Percentiles rank a stretch among this genome's conserved stretches.
Evolutionary conservation across 768 basidiomycete species (phyloP).

Genomic region (Leccinum subtestaceum): DNA sequence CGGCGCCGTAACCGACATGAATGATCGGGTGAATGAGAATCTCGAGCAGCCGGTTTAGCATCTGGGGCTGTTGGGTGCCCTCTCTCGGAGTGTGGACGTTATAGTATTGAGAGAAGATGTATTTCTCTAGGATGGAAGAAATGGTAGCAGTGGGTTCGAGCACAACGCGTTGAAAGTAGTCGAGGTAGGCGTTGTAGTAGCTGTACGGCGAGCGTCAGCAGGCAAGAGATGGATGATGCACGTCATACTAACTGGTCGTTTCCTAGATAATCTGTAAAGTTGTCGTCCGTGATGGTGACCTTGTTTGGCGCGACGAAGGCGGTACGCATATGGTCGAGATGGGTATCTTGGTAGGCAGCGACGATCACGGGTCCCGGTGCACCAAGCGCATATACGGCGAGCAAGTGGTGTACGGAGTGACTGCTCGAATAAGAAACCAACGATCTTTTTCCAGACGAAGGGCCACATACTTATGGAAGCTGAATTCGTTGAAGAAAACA

Average conservation of each 20-base stretch:
- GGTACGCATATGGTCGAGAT: constrained; percentile 38
- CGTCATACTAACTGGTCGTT: constrained; percentile 28
- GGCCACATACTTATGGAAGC: constrained; percentile 31
- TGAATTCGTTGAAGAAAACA: constrained; percentile 47
- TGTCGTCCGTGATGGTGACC: constrained; percentile 26
- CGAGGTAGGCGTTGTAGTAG: constrained; percentile 32
- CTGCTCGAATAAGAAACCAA: constrained; percentile 26
- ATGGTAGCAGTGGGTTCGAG: constrained; percentile 30
- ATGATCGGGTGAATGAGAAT: constrained; percentile 68
- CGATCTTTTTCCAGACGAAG: background rate
- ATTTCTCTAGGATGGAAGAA: constrained; percentile 53
- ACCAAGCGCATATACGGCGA: constrained; percentile 62
- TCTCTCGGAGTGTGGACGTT: constrained; percentile 38
- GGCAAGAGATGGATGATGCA: background rate
- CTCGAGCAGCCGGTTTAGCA: constrained; percentile 58
- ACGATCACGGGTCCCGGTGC: constrained; percentile 40
- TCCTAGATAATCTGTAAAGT: constrained; percentile 27
- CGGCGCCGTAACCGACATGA: constrained; percentile 59
- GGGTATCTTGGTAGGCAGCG: constrained; percentile 40
- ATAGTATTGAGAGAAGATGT: constrained; percentile 51
- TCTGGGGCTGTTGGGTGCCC: constrained; percentile 43
- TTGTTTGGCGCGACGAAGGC: constrained; percentile 29
- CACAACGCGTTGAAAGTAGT: constrained; percentile 31
- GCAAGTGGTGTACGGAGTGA: constrained; percentile 55
- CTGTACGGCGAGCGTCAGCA: constrained; percentile 10